Evolutionary conservation across 2,329 filamentous ascomycete genomes (phyloP).

Genomic region (Dactylellina haptotyla): DNA sequence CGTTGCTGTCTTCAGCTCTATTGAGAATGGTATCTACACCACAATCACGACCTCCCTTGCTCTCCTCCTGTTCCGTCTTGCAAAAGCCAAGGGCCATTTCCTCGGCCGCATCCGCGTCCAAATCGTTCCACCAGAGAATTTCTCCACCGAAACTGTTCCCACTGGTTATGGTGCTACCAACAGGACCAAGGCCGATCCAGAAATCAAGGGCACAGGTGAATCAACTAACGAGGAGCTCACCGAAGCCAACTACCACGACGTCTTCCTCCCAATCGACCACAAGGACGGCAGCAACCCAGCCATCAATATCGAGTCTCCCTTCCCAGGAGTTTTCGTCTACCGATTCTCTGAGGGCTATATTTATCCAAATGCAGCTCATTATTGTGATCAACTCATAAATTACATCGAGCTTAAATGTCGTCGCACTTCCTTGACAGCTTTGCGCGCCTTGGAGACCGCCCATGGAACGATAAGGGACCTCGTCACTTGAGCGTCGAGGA

Average conservation of each 20-base stretch:
- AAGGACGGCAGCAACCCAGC: slow-evolving; percentile 90
- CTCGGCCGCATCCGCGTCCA: slow-evolving; percentile 85
- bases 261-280: slow-evolving; percentile 88
- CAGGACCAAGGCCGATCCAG: slow-evolving; percentile 55
- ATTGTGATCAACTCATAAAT: slow-evolving; percentile 79
- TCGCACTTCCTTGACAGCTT: slow-evolving; percentile 77
- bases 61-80: slow-evolving; percentile 82
- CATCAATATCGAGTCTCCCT: slow-evolving; percentile 79
- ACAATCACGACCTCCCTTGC: slow-evolving; percentile 81
- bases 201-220: slow-evolving; percentile 56
- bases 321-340: slow-evolving; percentile 95
- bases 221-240: slow-evolving; percentile 60
- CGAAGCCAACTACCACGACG: slow-evolving; percentile 70
- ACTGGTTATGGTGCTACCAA: slow-evolving; percentile 28
- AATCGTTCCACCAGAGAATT: slow-evolving; percentile 80
- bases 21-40: slow-evolving; percentile 91
- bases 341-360: slow-evolving; percentile 94
- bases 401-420: slow-evolving; percentile 77
- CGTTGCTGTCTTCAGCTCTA: slow-evolving; percentile 85
- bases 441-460: slow-evolving; percentile 76
- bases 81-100: slow-evolving; percentile 81
- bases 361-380: slow-evolving; percentile 91
- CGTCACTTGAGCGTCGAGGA: slow-evolving; percentile 65
- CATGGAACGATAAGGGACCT: slow-evolving; percentile 80
- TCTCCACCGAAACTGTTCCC: slow-evolving; percentile 68